Conservation (phyloP, 2,329 filamentous ascomycete genomes). For the Corynespora cassiicola region DNA sequence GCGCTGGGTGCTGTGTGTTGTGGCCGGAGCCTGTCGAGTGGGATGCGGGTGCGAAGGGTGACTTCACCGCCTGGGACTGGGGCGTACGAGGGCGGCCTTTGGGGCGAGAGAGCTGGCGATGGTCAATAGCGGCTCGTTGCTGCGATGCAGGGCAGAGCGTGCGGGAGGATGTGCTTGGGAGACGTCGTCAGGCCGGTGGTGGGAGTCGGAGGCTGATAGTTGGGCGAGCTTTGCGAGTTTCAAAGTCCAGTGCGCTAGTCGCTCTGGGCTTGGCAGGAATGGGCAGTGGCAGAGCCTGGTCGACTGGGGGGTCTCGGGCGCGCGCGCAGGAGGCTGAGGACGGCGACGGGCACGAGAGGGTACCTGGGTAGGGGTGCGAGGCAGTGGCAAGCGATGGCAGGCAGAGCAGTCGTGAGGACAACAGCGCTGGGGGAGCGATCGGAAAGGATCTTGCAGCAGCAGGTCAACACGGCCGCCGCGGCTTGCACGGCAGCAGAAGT, state of each 20-base stretch:
- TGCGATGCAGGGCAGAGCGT: slow-evolving; percentile 29
- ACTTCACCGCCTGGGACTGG: slow-evolving; percentile 47
- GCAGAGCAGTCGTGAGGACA: no score
- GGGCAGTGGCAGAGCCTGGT: no score
- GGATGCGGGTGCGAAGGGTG: slow-evolving; percentile 41
- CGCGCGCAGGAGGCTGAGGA: no score
- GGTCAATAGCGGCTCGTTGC: slow-evolving; percentile 18
- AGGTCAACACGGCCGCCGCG: no score
- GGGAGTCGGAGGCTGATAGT: slow-evolving; percentile 30
- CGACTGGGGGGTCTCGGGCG: no score
- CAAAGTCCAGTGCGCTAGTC: slow-evolving; percentile 7
- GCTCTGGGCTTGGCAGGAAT: slow-evolving; percentile 8
- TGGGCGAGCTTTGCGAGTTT: slow-evolving; percentile 16
- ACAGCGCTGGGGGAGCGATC: no score
- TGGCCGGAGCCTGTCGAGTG: slow-evolving; percentile 42
- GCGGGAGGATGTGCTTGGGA: slow-evolving; percentile 19
- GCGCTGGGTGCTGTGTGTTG: no score
- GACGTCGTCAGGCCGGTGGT: slow-evolving; percentile 28
- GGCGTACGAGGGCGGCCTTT: slow-evolving; percentile 21
- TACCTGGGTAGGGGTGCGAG: no score
- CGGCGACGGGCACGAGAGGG: no score
- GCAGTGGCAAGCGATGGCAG: no score
- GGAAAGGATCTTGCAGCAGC: no score
- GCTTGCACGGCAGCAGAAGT: no score
- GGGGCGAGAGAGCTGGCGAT: slow-evolving; percentile 14